Conservation (phyloP, 768 basidiomycete genomes). For the Trametes cingulata region DNA sequence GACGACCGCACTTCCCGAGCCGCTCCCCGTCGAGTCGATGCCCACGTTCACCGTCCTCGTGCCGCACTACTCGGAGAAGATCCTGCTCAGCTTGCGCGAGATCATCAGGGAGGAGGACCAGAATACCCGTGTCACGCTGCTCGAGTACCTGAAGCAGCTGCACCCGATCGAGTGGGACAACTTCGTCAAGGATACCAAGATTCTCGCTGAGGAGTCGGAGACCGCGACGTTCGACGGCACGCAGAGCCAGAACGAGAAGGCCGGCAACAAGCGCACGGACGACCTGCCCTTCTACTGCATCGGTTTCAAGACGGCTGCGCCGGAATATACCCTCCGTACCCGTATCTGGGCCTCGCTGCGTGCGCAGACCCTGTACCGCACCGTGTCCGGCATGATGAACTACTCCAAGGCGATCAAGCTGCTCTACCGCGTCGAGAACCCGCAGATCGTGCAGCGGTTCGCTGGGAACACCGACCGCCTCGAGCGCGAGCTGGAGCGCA, state of each 20-base stretch:
- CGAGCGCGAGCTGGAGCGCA: conserved; percentile 93
- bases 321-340: conserved; percentile 97
- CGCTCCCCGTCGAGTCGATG: conserved; percentile 97
- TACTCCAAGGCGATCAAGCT: conserved; percentile 99
- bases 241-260: conserved; percentile 70
- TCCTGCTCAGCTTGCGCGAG: conserved; percentile 91
- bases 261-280: conserved; percentile 60
- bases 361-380: conserved; percentile 97
- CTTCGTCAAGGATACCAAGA: conserved; percentile 99
- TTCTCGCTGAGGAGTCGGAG: conserved; percentile 86
- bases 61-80: conserved; percentile 99
- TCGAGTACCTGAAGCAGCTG: conserved; percentile 98
- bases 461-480: conserved; percentile 96
- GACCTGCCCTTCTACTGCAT: conserved; percentile 99
- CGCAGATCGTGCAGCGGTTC: conserved; percentile 93
- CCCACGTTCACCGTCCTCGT: conserved; percentile 99
- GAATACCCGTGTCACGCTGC: conserved; percentile 92
- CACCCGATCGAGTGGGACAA: conserved; percentile 99
- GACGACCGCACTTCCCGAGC: conserved; percentile 93
- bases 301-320: conserved; percentile 98
- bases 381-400: conserved; percentile 99
- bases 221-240: conserved; percentile 49
- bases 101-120: conserved; percentile 98
- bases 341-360: conserved; percentile 99
- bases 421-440: conserved; percentile 97